Evolutionary conservation across 352 stramenopile genomes (phyloP).

Genomic region (Plasmopara muralis): DNA sequence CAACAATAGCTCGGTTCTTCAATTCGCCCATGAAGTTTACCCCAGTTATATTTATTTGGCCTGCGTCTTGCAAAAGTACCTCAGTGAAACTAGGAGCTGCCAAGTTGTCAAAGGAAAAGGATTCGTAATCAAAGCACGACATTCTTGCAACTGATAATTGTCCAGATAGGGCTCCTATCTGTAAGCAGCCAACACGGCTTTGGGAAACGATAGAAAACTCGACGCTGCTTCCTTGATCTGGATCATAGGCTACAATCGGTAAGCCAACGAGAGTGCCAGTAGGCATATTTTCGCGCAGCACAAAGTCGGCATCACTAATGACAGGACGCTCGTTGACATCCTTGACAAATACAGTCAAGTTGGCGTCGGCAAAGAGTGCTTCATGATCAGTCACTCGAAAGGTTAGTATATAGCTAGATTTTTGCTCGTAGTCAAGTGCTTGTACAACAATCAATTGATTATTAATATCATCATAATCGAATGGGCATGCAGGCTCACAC

Average conservation of each 20-base stretch:
- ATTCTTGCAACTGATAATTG: slow-evolving; percentile 31
- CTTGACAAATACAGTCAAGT: slow-evolving; percentile 31
- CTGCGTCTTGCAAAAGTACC: neutral
- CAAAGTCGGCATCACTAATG: slow-evolving; percentile 18
- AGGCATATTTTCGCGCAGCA: slow-evolving; percentile 30
- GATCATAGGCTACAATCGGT: slow-evolving; percentile 17
- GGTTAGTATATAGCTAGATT: slow-evolving; percentile 11
- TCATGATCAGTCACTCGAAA: slow-evolving; percentile 31
- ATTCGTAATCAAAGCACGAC: slow-evolving; percentile 50
- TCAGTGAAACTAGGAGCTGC: neutral
- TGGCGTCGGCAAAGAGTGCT: slow-evolving; percentile 15
- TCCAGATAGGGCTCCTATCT: slow-evolving; percentile 28
- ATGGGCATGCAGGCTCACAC: slow-evolving; percentile 13
- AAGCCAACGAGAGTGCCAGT: slow-evolving; percentile 14
- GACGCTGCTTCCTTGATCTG: slow-evolving; percentile 12
- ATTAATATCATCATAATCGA: slow-evolving; percentile 2
- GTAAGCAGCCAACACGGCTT: slow-evolving; percentile 29
- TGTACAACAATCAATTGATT: slow-evolving; percentile 5
- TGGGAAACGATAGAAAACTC: slow-evolving; percentile 29
- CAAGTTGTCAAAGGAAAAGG: slow-evolving; percentile 26
- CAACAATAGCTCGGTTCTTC: slow-evolving; percentile 2
- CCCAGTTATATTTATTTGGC: slow-evolving; percentile 9
- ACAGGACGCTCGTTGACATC: slow-evolving; percentile 47
- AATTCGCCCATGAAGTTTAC: slow-evolving; percentile 10
- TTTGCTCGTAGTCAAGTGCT: slow-evolving; percentile 20